These are phyloP conservation scores for Craterostigma plantagineum DNA, from an alignment of 257 asterid genomes.

Conservation along the genomic window DNA sequence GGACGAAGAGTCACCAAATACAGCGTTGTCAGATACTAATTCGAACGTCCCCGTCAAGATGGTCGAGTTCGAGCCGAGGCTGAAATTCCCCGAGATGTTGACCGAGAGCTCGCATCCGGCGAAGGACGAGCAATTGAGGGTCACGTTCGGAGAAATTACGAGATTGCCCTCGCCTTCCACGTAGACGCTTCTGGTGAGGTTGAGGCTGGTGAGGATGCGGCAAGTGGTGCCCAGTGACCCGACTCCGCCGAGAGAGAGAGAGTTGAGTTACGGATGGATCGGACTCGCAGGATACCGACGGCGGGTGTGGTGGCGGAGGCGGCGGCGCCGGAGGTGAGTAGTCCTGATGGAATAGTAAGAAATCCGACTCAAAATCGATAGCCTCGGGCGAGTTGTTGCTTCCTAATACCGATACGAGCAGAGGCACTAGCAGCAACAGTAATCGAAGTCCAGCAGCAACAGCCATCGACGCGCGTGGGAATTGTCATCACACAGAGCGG, in stretches of 20 bases:
- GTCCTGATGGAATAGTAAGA: conserved; percentile 54
- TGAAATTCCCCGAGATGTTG: conserved; percentile 59
- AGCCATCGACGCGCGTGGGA: conserved; percentile 32
- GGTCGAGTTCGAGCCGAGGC: conserved; percentile 43
- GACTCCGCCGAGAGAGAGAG: conserved; percentile 77
- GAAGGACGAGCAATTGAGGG: conserved; percentile 42
- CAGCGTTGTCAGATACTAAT: conserved; percentile 50
- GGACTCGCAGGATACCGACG: conserved; percentile 65
- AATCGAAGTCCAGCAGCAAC: conserved; percentile 11
- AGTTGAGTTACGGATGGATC: too few species aligned
- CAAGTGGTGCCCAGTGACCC: conserved; percentile 86
- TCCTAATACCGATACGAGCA: conserved; percentile 14
- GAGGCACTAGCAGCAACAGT: conserved; percentile 12
- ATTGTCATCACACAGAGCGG: conserved; percentile 44
- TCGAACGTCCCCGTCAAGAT: conserved; percentile 47
- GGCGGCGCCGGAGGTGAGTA: conserved; percentile 98
- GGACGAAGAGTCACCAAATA: conserved; percentile 45
- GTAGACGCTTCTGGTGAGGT: conserved; percentile 54
- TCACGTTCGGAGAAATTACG: conserved; percentile 52
- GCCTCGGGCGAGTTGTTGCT: conserved; percentile 17
- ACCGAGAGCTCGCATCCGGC: conserved; percentile 65
- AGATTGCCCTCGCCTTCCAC: conserved; percentile 81
- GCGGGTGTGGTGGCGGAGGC: conserved; percentile 97
- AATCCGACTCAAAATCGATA: conserved; percentile 26
- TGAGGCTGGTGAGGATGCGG: conserved; percentile 49